Evolutionary conservation across 106 monocot genomes (phyloP).

Genomic region (Platanthera zijinensis): DNA sequence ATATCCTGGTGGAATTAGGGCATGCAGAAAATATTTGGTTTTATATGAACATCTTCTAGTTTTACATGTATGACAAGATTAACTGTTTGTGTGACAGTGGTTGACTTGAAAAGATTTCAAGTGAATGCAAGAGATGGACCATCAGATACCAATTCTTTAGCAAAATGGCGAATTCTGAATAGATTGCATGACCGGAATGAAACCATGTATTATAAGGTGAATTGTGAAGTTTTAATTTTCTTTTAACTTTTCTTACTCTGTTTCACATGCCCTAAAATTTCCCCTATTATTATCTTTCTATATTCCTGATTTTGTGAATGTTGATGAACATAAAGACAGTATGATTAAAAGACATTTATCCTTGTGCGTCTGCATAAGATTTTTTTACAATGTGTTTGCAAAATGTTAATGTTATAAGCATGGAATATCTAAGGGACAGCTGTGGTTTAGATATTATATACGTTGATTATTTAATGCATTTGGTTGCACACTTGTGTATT

Average conservation of each 20-base stretch:
- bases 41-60: not conserved
- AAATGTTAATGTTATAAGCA: not conserved
- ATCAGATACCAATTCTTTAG: slow-evolving; percentile 70
- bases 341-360: not conserved
- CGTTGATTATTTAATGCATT: not conserved
- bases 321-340: not conserved
- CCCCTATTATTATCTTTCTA: not conserved
- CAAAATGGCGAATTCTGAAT: slow-evolving; percentile 97
- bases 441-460: not conserved
- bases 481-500: not conserved
- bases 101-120: slow-evolving; percentile 80
- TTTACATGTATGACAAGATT: slow-evolving; percentile 3
- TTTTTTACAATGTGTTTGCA: not conserved
- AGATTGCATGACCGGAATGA: slow-evolving; percentile 97
- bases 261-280: not conserved
- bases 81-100: slow-evolving; percentile 44
- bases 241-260: not conserved
- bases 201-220: slow-evolving; percentile 90
- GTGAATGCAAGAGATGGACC: slow-evolving; percentile 76
- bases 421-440: not conserved
- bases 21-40: not conserved
- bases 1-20: not conserved
- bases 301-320: not conserved
- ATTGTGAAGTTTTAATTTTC: not conserved
- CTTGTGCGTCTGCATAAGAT: not conserved